phyloP scores from a whole-genome alignment of 176 grass and related monocot species.

The Aegilops umbellulata region DNA sequence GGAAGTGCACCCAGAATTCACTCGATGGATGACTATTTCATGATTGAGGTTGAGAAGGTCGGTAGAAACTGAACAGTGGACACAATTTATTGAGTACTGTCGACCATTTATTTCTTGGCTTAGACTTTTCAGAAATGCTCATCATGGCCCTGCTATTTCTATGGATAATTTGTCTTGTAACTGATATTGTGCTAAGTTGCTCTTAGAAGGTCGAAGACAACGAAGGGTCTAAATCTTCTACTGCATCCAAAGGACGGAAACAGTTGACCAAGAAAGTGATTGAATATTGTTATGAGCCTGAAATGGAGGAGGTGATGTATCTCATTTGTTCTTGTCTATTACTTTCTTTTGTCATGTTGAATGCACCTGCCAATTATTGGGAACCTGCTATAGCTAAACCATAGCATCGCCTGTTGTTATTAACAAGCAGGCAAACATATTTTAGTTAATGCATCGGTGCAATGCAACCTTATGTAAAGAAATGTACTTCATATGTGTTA shows the following conservation, averaged over 20 bases:
- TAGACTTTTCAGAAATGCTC: neutral
- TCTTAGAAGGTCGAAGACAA: constrained; percentile 61
- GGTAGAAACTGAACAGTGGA: neutral
- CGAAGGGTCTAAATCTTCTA: constrained; percentile 69
- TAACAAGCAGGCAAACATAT: constrained; percentile 7
- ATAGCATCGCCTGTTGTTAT: neutral
- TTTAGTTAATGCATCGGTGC: neutral
- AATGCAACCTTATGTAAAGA: neutral
- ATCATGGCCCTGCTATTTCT: neutral
- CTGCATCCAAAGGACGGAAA: constrained; percentile 67
- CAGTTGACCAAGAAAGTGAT: constrained; percentile 92
- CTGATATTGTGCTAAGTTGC: constrained; percentile 15
- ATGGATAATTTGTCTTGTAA: constrained; percentile 8
- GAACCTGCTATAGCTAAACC: neutral
- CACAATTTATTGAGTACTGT: neutral
- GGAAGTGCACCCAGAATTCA: constrained; percentile 91
- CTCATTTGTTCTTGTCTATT: constrained; percentile 19
- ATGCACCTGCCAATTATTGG: neutral
- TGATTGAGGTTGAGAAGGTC: constrained; percentile 99
- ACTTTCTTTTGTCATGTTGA: neutral
- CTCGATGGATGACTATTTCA: constrained; percentile 99
- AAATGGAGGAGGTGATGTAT: constrained; percentile 93
- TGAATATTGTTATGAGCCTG: constrained; percentile 95
- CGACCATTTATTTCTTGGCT: neutral
- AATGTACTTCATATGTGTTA: neutral